These are phyloP conservation scores for Trichoderma citrinoviride DNA, from an alignment of 2,329 filamentous ascomycete species.

Conservation along the genomic window DNA sequence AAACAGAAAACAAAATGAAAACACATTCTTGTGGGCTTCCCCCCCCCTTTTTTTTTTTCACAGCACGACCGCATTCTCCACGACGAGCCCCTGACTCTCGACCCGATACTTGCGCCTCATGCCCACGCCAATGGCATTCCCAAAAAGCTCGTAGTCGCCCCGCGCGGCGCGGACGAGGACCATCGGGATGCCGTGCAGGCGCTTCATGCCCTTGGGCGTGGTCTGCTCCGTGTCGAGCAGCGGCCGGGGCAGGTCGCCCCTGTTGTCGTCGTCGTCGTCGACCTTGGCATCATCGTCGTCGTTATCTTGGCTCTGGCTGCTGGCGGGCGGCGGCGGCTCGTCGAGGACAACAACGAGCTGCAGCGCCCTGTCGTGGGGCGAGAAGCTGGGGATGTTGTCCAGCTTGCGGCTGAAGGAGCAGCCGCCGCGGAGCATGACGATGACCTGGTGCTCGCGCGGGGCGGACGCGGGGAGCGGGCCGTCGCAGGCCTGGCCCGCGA, in stretches of 20 bases:
- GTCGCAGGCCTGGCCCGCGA: conserved; percentile 67
- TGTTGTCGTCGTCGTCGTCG: conserved; percentile 35
- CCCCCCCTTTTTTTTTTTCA: conserved; percentile 23
- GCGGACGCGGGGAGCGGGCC: conserved; percentile 52
- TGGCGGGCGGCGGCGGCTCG: conserved; percentile 25
- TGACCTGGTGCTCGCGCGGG: conserved; percentile 64
- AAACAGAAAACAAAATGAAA: not conserved
- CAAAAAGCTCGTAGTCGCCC: conserved; percentile 58
- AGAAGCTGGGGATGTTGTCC: conserved; percentile 75
- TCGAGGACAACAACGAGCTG: conserved; percentile 78
- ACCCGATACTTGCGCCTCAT: conserved; percentile 77
- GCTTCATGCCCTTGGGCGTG: conserved; percentile 65
- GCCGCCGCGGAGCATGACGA: conserved; percentile 76
- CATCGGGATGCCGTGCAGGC: conserved; percentile 74
- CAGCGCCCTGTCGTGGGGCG: conserved; percentile 58
- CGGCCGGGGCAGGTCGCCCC: conserved; percentile 51
- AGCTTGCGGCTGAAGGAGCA: conserved; percentile 86
- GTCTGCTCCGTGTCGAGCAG: conserved; percentile 72
- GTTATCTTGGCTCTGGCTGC: not conserved
- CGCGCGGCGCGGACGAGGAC: conserved; percentile 76
- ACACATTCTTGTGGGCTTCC: not conserved
- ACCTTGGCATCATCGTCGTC: conserved; percentile 47
- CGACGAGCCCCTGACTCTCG: conserved; percentile 73
- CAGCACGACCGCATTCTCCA: conserved; percentile 72
- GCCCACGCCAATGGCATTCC: conserved; percentile 64